Evolutionary conservation across 352 stramenopile species (phyloP).

Genomic region (Pythium volutum): DNA sequence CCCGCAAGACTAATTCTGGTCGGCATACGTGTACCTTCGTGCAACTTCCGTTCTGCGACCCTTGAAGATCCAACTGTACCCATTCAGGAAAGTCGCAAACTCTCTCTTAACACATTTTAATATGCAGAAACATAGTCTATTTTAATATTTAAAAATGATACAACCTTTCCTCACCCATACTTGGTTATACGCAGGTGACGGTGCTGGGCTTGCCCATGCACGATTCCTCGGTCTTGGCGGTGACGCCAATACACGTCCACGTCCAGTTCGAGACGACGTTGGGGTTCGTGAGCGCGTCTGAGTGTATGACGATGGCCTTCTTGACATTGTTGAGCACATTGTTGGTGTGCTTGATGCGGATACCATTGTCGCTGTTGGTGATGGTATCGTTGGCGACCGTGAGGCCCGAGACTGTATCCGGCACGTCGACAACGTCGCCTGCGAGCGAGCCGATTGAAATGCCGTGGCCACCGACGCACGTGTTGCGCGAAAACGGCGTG

Average conservation of each 20-base stretch:
- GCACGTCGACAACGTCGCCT: conserved; percentile 12
- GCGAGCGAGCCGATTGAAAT: conserved; percentile 38
- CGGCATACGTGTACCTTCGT: background rate
- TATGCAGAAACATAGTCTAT: no score
- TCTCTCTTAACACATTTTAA: no score
- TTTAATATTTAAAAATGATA: no score
- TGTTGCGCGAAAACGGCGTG: conserved; percentile 11
- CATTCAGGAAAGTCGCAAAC: conserved; percentile 30
- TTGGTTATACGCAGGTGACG: conserved; percentile 1
- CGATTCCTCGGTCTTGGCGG: background rate
- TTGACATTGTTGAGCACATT: no score
- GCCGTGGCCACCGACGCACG: conserved; percentile 17
- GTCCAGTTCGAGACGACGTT: conserved; percentile 17
- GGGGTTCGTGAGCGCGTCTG: no score
- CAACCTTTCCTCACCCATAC: no score
- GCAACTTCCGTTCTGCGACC: background rate
- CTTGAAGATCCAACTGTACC: background rate
- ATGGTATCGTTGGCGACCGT: conserved; percentile 25
- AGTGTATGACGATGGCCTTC: no score
- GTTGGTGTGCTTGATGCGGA: conserved; percentile 41
- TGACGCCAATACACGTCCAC: conserved; percentile 12
- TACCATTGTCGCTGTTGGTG: conserved; percentile 27
- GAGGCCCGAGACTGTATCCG: conserved; percentile 25
- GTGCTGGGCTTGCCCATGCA: background rate
- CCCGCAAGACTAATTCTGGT: background rate